Base-by-base conservation (phyloP, 148 eudicot species). In the Cornus controversa region DNA sequence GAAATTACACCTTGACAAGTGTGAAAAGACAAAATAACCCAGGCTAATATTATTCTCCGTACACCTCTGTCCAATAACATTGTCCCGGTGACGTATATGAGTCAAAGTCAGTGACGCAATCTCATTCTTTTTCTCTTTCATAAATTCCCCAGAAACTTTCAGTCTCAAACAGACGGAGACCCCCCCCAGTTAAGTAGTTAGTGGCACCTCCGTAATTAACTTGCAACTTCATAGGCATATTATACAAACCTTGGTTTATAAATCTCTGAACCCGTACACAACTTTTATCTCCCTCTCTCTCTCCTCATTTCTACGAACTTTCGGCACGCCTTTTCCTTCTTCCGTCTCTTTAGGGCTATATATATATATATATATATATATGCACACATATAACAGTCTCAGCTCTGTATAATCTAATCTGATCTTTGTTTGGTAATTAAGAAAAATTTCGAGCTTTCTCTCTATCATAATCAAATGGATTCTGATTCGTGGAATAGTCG, bases 401-500 rank as follows among this genome's bases (percentile, higher is more conserved):
- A 18, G 6, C 45, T 40, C 45, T 31, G 4, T 40, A 40, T 40
- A 40, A 40, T 40, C 45, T 40, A 40, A 40, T 40, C 8, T 14
- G 22, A 60, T 60, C 11, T n/a, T 8, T 60, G 25, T 40, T 40
- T 40, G 23, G 57, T 50, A 50, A 11, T 15, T 50, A 11, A 23
- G 16, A 18, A 67, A 67, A 31, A 23, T 31, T 29, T 8, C 8
- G 28, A 34, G 45, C 60, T 22, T n/a, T 72, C 45, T 1, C 4
- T 10, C 10, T n/a, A 45, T 54, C 67, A 40, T 31, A 14, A 8
- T 36, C 77, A 37, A 66, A 87, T 87, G 88, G 90, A 87, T 64
- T 82, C 85, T 3, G 94, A 94, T 89, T 88, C 85, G 64, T 88
- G 97, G 97, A 69, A 77, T 29, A 78, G 81, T 70, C 85, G 90